A percentile compares a stretch with the other conserved stretches of the same genome.
These are phyloP conservation scores for Microthyrium microscopicum DNA, from an alignment of 2,329 filamentous ascomycete species.

Conservation along the genomic window DNA sequence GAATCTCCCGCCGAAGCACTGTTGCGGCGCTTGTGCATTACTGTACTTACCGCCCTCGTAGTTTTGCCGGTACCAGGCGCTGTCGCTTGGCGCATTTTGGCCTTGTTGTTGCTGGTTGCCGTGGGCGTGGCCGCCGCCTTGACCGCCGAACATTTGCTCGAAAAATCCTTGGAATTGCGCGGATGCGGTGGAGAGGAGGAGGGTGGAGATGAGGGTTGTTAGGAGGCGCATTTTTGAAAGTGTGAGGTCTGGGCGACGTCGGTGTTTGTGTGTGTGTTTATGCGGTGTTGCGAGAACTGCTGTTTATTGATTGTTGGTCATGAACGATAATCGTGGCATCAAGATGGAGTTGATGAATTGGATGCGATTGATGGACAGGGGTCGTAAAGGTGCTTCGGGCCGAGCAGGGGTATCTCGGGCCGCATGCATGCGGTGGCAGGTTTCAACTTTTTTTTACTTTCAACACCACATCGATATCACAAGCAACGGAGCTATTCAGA, in stretches of 20 bases:
- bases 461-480: too few species aligned
- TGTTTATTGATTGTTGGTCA: too few species aligned
- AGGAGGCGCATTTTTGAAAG: neutral
- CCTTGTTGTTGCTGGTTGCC: constrained; percentile 42
- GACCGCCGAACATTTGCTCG: constrained; percentile 82
- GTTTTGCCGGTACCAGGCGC: constrained; percentile 56
- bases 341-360: too few species aligned
- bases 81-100: constrained; percentile 74
- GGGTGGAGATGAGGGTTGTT: neutral
- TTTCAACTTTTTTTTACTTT: too few species aligned
- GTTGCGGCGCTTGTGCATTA: too few species aligned
- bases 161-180: constrained; percentile 91
- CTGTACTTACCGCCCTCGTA: constrained; percentile 53
- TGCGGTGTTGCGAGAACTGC: too few species aligned
- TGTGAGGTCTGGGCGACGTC: neutral
- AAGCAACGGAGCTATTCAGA: too few species aligned
- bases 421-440: too few species aligned
- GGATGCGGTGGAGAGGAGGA: constrained; percentile 18
- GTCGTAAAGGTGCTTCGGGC: too few species aligned
- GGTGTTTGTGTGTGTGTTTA: neutral
- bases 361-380: too few species aligned
- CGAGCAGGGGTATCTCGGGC: too few species aligned
- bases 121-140: constrained; percentile 37
- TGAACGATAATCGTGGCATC: too few species aligned
- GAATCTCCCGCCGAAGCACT: neutral